Conservation (phyloP, 2,329 filamentous ascomycete genomes). For the Neocucurbitaria cava region DNA sequence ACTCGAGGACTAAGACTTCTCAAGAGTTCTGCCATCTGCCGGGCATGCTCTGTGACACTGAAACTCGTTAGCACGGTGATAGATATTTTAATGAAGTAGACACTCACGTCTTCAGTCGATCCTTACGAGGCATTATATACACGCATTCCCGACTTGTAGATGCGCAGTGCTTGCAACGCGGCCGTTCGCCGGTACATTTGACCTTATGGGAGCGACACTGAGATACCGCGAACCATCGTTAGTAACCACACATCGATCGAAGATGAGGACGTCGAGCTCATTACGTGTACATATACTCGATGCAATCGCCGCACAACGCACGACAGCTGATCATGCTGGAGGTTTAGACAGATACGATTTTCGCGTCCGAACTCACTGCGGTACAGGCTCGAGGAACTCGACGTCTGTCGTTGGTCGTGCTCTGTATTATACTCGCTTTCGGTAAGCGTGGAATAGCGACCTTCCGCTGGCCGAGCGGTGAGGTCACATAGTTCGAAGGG, state of each 20-base stretch:
- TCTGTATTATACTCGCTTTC: conserved; percentile 15
- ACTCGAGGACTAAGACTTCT: conserved; percentile 21
- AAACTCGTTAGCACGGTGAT: conserved; percentile 14
- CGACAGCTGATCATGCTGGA: no score
- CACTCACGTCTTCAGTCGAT: conserved; percentile 46
- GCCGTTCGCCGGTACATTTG: conserved; percentile 49
- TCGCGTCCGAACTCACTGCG: conserved; percentile 26
- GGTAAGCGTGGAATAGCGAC: conserved; percentile 44
- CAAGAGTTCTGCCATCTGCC: conserved; percentile 35
- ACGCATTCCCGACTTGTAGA: conserved; percentile 43
- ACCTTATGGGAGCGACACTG: conserved; percentile 51
- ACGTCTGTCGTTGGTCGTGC: conserved; percentile 27
- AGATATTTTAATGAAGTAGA: neutral
- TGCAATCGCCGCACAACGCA: neutral
- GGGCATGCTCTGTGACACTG: conserved; percentile 39
- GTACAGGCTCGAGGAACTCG: conserved; percentile 40
- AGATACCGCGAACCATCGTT: conserved; percentile 10
- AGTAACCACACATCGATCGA: conserved; percentile 12
- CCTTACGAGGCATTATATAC: conserved; percentile 49
- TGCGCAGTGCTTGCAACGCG: conserved; percentile 48
- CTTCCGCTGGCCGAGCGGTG: conserved; percentile 25
- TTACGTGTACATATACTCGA: neutral
- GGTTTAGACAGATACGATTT: neutral
- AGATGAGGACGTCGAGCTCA: neutral
- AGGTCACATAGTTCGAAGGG: conserved; percentile 9